Evolutionary conservation across 495 filamentous ascomycete genomes (phyloP).

Genomic region (Penicillium pulvis): DNA sequence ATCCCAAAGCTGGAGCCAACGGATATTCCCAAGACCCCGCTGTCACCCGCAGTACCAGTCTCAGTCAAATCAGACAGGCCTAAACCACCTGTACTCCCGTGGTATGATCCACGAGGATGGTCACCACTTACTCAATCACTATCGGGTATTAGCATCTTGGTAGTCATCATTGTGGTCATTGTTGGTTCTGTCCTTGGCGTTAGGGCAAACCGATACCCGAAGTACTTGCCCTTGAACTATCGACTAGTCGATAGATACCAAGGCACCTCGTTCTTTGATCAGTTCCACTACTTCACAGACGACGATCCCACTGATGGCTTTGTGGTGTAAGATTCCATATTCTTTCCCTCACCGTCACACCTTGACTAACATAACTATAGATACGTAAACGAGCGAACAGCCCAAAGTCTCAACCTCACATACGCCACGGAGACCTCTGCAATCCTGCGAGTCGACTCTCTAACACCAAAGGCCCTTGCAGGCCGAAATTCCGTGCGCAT

Average conservation of each 20-base stretch:
- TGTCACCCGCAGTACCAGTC: constrained; percentile 4
- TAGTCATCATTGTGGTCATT: constrained; percentile 52
- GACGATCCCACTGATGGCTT: constrained; percentile 55
- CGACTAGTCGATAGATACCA: constrained; percentile 52
- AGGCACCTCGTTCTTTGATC: constrained; percentile 51
- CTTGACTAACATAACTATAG: constrained; percentile 8
- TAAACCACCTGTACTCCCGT: constrained; percentile 5
- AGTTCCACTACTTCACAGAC: constrained; percentile 55
- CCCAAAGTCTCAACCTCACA: constrained; percentile 51
- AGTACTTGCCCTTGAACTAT: constrained; percentile 54
- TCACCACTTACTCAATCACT: constrained; percentile 47
- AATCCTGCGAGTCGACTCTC: constrained; percentile 54
- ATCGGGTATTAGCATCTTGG: constrained; percentile 28
- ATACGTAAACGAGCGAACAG: constrained; percentile 37
- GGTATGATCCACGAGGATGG: constrained; percentile 57
- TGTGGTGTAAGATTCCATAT: constrained; percentile 42
- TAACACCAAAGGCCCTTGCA: constrained; percentile 39
- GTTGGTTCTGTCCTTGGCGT: constrained; percentile 56
- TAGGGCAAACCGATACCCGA: constrained; percentile 51
- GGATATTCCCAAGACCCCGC: constrained; percentile 22
- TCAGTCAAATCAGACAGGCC: neutral
- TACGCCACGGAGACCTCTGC: constrained; percentile 48
- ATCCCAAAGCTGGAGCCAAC: constrained; percentile 20
- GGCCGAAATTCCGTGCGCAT: constrained; percentile 59
- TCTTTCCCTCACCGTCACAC: neutral